phyloP scores from a whole-genome alignment of 805 yeast genomes.

The Candida silvatica region DNA sequence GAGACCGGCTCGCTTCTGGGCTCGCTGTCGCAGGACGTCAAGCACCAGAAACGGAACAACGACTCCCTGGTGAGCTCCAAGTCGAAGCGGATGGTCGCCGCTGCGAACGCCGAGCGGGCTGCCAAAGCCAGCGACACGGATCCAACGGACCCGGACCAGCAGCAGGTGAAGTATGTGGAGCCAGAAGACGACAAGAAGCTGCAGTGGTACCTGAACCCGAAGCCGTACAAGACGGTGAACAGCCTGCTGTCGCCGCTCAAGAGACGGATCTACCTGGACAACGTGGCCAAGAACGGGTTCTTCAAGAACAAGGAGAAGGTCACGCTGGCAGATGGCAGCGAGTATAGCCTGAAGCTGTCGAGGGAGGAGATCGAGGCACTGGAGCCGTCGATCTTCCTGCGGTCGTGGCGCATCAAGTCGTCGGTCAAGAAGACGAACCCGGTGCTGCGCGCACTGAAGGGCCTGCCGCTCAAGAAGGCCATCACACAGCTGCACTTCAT shows the following conservation, averaged over 20 bases:
- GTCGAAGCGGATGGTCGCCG: too few relatives aligned
- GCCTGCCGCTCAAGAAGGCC: conserved; percentile 65
- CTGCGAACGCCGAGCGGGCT: too few relatives aligned
- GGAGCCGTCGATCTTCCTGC: conserved; percentile 81
- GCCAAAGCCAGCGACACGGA: conserved; percentile 1
- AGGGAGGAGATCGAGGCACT: conserved; percentile 63
- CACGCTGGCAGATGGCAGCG: conserved; percentile 32
- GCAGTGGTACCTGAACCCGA: conserved; percentile 43
- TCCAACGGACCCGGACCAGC: conserved; percentile 5
- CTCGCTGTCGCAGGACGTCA: conserved; percentile 14
- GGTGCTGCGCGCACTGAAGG: conserved; percentile 68
- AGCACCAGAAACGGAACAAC: too few relatives aligned
- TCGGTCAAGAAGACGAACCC: conserved; percentile 82
- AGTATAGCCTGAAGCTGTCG: conserved; percentile 42
- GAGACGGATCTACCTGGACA: conserved; percentile 49
- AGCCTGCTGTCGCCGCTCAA: conserved; percentile 63
- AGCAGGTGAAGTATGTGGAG: conserved; percentile 12
- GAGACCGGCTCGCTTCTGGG: conserved; percentile 18
- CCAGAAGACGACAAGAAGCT: conserved; percentile 27
- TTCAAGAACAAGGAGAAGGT: conserved; percentile 56
- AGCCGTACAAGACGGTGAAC: conserved; percentile 47
- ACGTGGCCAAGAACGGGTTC: conserved; percentile 55
- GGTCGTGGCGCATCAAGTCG: conserved; percentile 78
- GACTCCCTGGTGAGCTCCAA: too few relatives aligned
- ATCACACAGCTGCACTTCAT: conserved; percentile 89